phyloP scores from a whole-genome alignment of 176 grass and related monocot species.

The Aechmea fasciata region DNA sequence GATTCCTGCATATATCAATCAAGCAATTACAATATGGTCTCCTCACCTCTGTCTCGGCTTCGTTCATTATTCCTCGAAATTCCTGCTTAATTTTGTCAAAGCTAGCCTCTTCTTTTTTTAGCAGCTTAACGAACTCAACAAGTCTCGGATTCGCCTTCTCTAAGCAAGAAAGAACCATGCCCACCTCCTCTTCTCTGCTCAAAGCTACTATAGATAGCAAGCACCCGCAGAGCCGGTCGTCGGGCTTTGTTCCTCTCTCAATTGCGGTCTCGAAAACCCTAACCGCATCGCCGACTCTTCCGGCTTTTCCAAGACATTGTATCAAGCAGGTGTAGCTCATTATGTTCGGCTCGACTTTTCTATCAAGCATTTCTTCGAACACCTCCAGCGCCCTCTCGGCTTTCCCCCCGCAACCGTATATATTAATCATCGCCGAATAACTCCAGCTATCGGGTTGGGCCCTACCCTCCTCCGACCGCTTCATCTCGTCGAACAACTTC shows the following conservation, averaged over 20 bases:
- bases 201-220: constrained; percentile 59
- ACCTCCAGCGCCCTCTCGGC: constrained; percentile 41
- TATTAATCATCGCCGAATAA: constrained; percentile 88
- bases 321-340: constrained; percentile 93
- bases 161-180: constrained; percentile 42
- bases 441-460: constrained; percentile 68
- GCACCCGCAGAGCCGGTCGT: constrained; percentile 71
- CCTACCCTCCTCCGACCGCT: constrained; percentile 18
- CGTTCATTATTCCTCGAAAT: constrained; percentile 38
- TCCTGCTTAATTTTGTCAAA: constrained; percentile 26
- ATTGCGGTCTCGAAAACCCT: constrained; percentile 39
- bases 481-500: constrained; percentile 81
- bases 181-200: constrained; percentile 37
- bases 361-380: constrained; percentile 60
- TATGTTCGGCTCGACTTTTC: constrained; percentile 48
- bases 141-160: constrained; percentile 50
- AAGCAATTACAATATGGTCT: constrained; percentile 90
- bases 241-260: constrained; percentile 39
- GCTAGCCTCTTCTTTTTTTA: constrained; percentile 19
- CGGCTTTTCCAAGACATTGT: constrained; percentile 63
- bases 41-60: constrained; percentile 32
- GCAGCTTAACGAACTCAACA: constrained; percentile 50
- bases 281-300: constrained; percentile 39
- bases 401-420: constrained; percentile 62
- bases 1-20: constrained; percentile 75